These are phyloP conservation scores for Botrytis hyacinthi DNA, from an alignment of 2,329 filamentous ascomycete species.

Conservation along the genomic window DNA sequence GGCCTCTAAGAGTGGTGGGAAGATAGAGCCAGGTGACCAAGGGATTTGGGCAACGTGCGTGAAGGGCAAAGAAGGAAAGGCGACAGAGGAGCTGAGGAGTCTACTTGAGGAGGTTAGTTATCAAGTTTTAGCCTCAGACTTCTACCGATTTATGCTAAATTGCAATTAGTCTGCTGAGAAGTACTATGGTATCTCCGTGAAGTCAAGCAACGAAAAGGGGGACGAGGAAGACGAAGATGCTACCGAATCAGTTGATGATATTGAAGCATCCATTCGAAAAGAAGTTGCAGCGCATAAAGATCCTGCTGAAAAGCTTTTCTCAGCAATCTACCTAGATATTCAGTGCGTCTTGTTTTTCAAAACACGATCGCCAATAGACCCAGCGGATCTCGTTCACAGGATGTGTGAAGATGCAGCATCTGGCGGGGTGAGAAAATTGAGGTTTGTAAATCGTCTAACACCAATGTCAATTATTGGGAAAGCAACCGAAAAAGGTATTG, in stretches of 20 bases:
- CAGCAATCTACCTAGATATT: conserved; percentile 53
- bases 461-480: conserved; percentile 56
- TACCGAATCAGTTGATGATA: conserved; percentile 52
- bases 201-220: conserved; percentile 34
- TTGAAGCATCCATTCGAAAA: conserved; percentile 69
- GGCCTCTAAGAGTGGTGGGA: conserved; percentile 43
- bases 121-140: background rate
- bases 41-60: conserved; percentile 80
- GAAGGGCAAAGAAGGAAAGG: conserved; percentile 67
- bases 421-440: conserved; percentile 48
- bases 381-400: conserved; percentile 51
- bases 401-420: conserved; percentile 55
- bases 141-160: conserved; percentile 8
- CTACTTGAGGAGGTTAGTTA: conserved; percentile 63
- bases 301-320: conserved; percentile 47
- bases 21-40: conserved; percentile 64
- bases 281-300: conserved; percentile 58
- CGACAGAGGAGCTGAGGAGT: conserved; percentile 62
- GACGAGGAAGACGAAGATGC: conserved; percentile 44
- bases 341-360: conserved; percentile 64
- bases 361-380: conserved; percentile 54
- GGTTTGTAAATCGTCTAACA: conserved; percentile 61
- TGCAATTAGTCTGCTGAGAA: conserved; percentile 60
- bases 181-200: conserved; percentile 48
- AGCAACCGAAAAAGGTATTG: conserved; percentile 66